phyloP scores from a whole-genome alignment of 2,329 filamentous ascomycete species.

The Pestalotiopsis sp. region DNA sequence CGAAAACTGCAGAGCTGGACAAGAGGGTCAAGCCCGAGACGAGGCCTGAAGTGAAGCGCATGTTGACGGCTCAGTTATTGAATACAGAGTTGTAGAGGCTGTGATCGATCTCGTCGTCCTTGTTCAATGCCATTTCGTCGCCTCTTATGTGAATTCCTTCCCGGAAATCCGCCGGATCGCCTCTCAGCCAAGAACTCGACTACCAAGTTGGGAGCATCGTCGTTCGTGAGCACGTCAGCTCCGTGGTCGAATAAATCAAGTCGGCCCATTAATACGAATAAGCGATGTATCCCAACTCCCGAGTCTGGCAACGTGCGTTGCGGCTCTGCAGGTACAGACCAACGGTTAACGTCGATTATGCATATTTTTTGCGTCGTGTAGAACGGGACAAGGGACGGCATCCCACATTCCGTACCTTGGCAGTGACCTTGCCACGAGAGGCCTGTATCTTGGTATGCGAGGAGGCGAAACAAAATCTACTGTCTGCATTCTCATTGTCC shows the following conservation, averaged over 20 bases:
- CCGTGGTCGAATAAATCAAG: background rate
- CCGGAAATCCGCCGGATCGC: constrained; percentile 1
- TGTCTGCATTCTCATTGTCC: background rate
- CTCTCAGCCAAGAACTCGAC: background rate
- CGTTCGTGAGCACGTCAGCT: background rate
- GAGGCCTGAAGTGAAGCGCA: constrained; percentile 27
- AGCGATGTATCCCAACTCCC: background rate
- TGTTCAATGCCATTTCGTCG: background rate
- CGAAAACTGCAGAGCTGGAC: constrained; percentile 24
- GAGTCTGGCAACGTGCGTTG: background rate
- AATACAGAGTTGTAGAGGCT: background rate
- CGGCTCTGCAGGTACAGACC: background rate
- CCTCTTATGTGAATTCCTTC: background rate
- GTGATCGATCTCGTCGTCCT: background rate
- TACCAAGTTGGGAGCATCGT: background rate
- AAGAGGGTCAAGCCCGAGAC: constrained; percentile 20
- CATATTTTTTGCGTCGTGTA: background rate
- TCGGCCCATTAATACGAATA: background rate
- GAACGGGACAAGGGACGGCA: background rate
- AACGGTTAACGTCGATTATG: background rate
- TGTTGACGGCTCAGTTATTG: constrained; percentile 15
- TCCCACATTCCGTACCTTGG: background rate
- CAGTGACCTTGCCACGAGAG: background rate
- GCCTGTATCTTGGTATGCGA: background rate
- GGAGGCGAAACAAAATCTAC: background rate